phyloP scores from a whole-genome alignment of 1,139 yeast species.

The Yamadazyma kanchanaburiensis region DNA sequence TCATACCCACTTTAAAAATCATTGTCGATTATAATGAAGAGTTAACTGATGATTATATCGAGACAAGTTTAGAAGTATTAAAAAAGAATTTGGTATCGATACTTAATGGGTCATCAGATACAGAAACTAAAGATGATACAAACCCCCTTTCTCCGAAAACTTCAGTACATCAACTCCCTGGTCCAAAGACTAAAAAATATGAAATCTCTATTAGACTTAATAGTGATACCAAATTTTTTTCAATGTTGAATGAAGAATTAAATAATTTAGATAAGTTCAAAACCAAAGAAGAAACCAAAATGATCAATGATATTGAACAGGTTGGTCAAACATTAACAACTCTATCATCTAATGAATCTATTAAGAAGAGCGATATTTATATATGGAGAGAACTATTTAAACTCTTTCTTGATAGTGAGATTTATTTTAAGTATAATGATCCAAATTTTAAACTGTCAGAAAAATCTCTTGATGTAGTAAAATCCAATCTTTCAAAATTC shows the following conservation, averaged over 20 bases:
- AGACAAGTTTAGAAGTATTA: conserved; percentile 29
- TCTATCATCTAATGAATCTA: conserved; percentile 25
- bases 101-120: conserved; percentile 17
- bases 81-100: conserved; percentile 30
- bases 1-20: conserved; percentile 38
- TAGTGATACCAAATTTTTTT: conserved; percentile 52
- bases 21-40: conserved; percentile 31
- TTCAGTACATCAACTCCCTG: conserved; percentile 5
- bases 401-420: conserved; percentile 62
- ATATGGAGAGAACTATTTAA: conserved; percentile 71
- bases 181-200: conserved; percentile 10
- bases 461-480: conserved; percentile 32
- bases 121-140: conserved; percentile 4
- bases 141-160: conserved; percentile 8
- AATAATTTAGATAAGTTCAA: conserved; percentile 47
- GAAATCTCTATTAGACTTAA: conserved; percentile 38
- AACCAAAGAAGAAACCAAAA: conserved; percentile 39
- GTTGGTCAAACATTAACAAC: conserved; percentile 38
- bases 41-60: conserved; percentile 35
- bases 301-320: conserved; percentile 40
- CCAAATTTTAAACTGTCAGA: conserved; percentile 37
- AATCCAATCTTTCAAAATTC: conserved; percentile 41
- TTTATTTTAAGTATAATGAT: conserved; percentile 59
- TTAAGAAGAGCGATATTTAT: conserved; percentile 54
- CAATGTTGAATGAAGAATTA: conserved; percentile 55